A percentile compares a stretch with the other conserved stretches of the same genome.
Evolutionary conservation across 2,329 filamentous ascomycete species (phyloP).

Genomic region (Pestalotiopsis sp.): DNA sequence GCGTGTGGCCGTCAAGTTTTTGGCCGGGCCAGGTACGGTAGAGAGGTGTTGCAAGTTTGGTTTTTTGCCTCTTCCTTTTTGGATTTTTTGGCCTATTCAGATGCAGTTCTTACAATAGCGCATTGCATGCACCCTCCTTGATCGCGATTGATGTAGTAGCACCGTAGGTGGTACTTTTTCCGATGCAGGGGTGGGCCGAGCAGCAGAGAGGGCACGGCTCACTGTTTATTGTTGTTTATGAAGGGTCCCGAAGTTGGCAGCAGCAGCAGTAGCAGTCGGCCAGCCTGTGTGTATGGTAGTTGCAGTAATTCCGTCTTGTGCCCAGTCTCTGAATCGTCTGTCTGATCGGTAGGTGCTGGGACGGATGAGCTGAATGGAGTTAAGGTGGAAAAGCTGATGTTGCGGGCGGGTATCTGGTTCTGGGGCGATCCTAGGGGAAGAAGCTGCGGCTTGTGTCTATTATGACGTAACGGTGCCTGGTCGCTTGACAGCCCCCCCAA

Average conservation of each 20-base stretch:
- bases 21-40: not conserved
- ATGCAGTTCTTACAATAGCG: not conserved
- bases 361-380: slow-evolving; percentile 7
- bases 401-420: slow-evolving; percentile 3
- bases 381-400: slow-evolving; percentile 10
- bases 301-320: not conserved
- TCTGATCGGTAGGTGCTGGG: not conserved
- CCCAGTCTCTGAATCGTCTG: not conserved
- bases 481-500: not conserved
- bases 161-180: not conserved
- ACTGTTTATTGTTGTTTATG: not conserved
- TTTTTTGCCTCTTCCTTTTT: not conserved
- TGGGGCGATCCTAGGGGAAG: not conserved
- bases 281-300: not conserved
- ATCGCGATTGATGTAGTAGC: not conserved
- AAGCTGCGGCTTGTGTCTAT: slow-evolving; percentile 4
- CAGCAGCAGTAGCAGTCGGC: not conserved
- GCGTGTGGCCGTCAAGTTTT: slow-evolving; percentile 2
- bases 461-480: slow-evolving; percentile 8
- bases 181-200: not conserved
- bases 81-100: not conserved
- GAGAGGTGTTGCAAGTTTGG: not conserved
- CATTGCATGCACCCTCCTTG: not conserved
- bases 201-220: not conserved
- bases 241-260: not conserved